Percentiles rank a stretch among this genome's conserved stretches.
phyloP scores from a whole-genome alignment of 495 filamentous ascomycete species.

The Penicillium psychrofluorescens region DNA sequence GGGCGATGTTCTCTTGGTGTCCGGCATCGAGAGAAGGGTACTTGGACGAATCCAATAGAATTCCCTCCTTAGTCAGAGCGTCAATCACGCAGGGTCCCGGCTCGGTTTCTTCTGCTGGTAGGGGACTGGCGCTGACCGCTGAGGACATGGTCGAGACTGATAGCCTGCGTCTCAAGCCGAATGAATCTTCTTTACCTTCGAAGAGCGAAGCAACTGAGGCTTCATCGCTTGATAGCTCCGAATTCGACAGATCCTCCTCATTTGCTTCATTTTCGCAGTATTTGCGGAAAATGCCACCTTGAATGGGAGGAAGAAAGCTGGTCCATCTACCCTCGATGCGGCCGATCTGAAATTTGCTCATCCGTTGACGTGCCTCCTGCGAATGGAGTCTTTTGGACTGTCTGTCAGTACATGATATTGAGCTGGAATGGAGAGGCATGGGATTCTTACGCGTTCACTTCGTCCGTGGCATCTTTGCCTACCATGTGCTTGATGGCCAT shows the following conservation, averaged over 20 bases:
- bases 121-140: neutral
- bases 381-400: slow-evolving; percentile 56
- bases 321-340: slow-evolving; percentile 66
- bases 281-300: slow-evolving; percentile 59
- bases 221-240: slow-evolving; percentile 6
- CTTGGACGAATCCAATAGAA: slow-evolving; percentile 58
- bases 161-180: slow-evolving; percentile 4
- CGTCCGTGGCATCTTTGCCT: slow-evolving; percentile 79
- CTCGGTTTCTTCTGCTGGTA: neutral
- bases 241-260: neutral
- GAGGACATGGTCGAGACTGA: slow-evolving; percentile 50
- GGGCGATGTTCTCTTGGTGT: slow-evolving; percentile 63
- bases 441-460: slow-evolving; percentile 52
- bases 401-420: neutral
- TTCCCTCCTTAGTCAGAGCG: slow-evolving; percentile 57
- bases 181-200: slow-evolving; percentile 1
- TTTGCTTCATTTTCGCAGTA: neutral
- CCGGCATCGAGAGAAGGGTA: slow-evolving; percentile 65
- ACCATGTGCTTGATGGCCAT: slow-evolving; percentile 84
- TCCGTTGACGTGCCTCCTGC: slow-evolving; percentile 54
- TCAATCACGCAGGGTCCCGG: slow-evolving; percentile 42
- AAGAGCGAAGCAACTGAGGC: slow-evolving; percentile 2
- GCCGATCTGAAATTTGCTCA: slow-evolving; percentile 71
- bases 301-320: slow-evolving; percentile 78
- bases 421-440: neutral